phyloP scores from a whole-genome alignment of 1,284 basidiomycete genomes.

The Takashimella tepidaria region DNA sequence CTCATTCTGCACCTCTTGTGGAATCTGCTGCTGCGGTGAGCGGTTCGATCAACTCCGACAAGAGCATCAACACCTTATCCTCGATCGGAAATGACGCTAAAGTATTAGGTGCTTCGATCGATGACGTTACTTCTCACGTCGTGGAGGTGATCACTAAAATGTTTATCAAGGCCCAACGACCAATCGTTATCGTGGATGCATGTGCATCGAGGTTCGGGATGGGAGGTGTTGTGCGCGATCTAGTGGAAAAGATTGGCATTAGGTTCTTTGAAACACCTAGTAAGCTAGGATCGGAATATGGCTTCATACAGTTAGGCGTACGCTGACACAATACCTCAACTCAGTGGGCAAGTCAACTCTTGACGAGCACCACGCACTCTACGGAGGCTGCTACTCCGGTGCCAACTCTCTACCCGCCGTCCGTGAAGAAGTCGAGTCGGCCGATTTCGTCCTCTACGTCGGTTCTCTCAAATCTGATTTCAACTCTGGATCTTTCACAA shows the following conservation, averaged over 20 bases:
- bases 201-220: slow-evolving; percentile 78
- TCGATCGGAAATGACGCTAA: slow-evolving; percentile 1
- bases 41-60: neutral
- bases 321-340: too few relatives aligned
- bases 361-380: slow-evolving; percentile 73
- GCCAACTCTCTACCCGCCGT: slow-evolving; percentile 66
- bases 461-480: slow-evolving; percentile 81
- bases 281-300: too few relatives aligned
- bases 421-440: slow-evolving; percentile 69
- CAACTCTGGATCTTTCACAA: slow-evolving; percentile 59
- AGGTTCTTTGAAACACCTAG: slow-evolving; percentile 66
- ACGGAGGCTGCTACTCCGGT: slow-evolving; percentile 84
- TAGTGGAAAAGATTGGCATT: slow-evolving; percentile 66
- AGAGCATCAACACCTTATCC: slow-evolving; percentile 7
- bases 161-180: slow-evolving; percentile 62
- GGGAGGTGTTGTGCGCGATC: slow-evolving; percentile 61
- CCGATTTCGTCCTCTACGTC: slow-evolving; percentile 78
- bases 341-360: slow-evolving; percentile 75
- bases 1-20: slow-evolving; percentile 38
- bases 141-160: slow-evolving; percentile 64
- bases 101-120: slow-evolving; percentile 52
- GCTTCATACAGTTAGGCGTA: too few relatives aligned
- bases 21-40: slow-evolving; percentile 13
- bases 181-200: slow-evolving; percentile 80
- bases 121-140: slow-evolving; percentile 62